A percentile compares a stretch with the other conserved stretches of the same genome.
Evolutionary conservation across 2,329 filamentous ascomycete species (phyloP).

Genomic region (Colletotrichum theobromicola): DNA sequence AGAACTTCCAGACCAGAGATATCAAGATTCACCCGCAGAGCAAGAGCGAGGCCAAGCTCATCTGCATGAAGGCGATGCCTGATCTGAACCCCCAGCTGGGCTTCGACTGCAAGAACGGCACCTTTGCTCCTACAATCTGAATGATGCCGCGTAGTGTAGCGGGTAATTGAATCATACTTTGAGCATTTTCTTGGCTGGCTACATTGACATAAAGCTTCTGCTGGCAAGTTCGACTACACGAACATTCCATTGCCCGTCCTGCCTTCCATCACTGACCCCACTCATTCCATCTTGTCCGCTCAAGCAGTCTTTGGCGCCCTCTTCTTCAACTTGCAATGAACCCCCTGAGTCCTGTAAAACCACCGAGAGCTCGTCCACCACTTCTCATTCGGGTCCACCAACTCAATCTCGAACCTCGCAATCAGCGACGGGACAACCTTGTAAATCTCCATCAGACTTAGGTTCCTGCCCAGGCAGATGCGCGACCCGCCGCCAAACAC

Average conservation of each 20-base stretch:
- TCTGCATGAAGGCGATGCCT: constrained; percentile 39
- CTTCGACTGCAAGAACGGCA: constrained; percentile 38
- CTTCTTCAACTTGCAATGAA: constrained; percentile 24
- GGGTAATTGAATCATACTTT: background rate
- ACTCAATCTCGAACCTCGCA: constrained; percentile 41
- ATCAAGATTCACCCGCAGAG: constrained; percentile 37
- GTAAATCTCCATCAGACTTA: constrained; percentile 37
- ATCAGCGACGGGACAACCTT: constrained; percentile 49
- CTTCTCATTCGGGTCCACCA: constrained; percentile 30
- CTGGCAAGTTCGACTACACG: background rate
- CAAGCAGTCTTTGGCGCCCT: background rate
- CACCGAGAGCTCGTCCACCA: constrained; percentile 24
- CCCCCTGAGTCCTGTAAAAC: constrained; percentile 23
- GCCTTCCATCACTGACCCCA: background rate
- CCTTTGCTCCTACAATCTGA: constrained; percentile 4
- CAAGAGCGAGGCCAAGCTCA: constrained; percentile 28
- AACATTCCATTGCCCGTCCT: too few relatives aligned
- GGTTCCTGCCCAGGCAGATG: constrained; percentile 42
- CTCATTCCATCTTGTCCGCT: background rate
- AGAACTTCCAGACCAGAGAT: constrained; percentile 34
- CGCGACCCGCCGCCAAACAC: constrained; percentile 44
- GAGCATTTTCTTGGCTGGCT: accelerated
- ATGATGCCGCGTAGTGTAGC: background rate
- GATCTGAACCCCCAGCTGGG: constrained; percentile 37
- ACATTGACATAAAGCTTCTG: background rate